A percentile compares a stretch with the other conserved stretches of the same genome.
These are phyloP conservation scores for Cordyceps cateniannulata DNA, from an alignment of 2,329 filamentous ascomycete species.

Conservation along the genomic window DNA sequence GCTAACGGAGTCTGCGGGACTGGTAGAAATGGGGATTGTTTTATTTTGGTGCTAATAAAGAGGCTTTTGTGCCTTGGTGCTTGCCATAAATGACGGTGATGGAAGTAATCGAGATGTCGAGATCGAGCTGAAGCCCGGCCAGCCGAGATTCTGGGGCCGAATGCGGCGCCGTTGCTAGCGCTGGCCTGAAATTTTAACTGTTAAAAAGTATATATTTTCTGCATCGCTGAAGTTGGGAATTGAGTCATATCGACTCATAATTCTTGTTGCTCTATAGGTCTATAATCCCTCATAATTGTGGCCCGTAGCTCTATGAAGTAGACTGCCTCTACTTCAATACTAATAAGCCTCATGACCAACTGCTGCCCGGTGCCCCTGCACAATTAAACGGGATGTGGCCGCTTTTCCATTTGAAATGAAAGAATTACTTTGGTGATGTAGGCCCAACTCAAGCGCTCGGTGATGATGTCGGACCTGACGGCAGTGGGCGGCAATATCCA, in stretches of 20 bases:
- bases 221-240: not conserved
- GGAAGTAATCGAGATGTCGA: not conserved
- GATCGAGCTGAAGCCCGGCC: not conserved
- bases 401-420: too few species aligned
- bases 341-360: not conserved
- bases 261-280: not conserved
- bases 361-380: not conserved
- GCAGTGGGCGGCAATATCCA: too few species aligned
- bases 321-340: not conserved
- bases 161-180: slow-evolving; percentile 4
- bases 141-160: not conserved
- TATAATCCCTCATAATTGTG: not conserved
- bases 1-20: not conserved
- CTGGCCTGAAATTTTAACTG: not conserved
- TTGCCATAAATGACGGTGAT: not conserved
- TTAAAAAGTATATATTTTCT: not conserved
- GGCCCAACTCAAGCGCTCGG: too few species aligned
- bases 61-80: not conserved
- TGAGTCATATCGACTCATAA: slow-evolving; percentile 3
- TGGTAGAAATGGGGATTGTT: not conserved
- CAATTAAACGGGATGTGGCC: not conserved
- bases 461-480: too few species aligned
- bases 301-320: not conserved
- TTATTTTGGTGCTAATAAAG: not conserved
- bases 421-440: too few species aligned